Evolutionary conservation across 2,329 filamentous ascomycete genomes (phyloP).

Genomic region (Alternaria dauci): DNA sequence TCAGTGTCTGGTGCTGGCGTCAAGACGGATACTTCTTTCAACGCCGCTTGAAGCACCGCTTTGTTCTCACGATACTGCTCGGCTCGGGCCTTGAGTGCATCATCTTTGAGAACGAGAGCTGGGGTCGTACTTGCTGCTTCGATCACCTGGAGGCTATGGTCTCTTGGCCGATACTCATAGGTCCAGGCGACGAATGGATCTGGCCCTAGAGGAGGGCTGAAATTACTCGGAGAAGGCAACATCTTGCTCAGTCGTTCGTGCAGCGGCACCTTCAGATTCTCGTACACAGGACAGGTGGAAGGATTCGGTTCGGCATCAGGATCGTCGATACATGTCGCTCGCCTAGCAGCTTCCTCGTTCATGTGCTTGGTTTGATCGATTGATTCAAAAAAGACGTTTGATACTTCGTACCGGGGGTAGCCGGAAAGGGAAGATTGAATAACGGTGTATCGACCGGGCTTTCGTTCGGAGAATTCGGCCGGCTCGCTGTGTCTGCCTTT

Average conservation of each 20-base stretch:
- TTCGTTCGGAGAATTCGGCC: background rate
- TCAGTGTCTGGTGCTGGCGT: background rate
- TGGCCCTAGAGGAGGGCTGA: background rate
- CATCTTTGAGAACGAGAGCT: background rate
- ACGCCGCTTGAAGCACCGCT: background rate
- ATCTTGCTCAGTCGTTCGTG: background rate
- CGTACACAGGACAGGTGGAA: background rate
- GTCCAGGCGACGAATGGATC: background rate
- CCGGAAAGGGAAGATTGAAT: background rate
- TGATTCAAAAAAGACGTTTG: background rate
- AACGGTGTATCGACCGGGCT: background rate
- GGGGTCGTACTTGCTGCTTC: background rate
- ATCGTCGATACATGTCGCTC: background rate
- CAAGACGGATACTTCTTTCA: background rate
- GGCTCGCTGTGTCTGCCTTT: background rate
- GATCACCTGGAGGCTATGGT: background rate
- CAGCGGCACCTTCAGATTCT: background rate
- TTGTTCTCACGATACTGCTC: background rate
- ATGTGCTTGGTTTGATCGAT: background rate
- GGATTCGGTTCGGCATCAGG: background rate
- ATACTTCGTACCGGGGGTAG: background rate
- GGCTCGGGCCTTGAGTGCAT: background rate
- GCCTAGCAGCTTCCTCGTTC: background rate
- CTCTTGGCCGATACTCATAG: background rate
- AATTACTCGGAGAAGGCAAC: background rate